Evolutionary conservation across 495 filamentous ascomycete genomes (phyloP), one percentile per base, ranked within the genome.

Genomic region (Corynascus novoguineensis): DNA sequence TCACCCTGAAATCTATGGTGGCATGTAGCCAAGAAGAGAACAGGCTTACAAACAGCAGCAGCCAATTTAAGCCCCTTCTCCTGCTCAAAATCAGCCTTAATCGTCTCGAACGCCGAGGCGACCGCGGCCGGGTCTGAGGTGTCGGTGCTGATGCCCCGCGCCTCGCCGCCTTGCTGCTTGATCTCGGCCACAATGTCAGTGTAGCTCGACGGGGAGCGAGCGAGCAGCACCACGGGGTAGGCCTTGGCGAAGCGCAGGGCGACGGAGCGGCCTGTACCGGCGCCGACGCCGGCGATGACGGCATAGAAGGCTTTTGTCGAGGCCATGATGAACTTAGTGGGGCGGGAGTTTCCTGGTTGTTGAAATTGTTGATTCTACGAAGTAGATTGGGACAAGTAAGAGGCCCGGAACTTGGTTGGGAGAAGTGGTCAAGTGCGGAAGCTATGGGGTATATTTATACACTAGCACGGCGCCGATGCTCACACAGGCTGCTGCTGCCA

Each of bases 161-260:
- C 91, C 49, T 83, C 78, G 15, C 89, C 88, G 48, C 88, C 86
- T 22, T 67, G 69, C 25, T 72, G 63, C 60, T 86, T 85, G 71
- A 96, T 92, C 59, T 91, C 87, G 37, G 81, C 61, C 4, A 91
- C 86, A n/a, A 91, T 75, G 41, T 75, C 64, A 29, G 81, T 72
- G 71, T 84, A 90, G 69, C 76, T 90, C 15, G 78, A 70, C 0
- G 86, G 78, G 27, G 80, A 86, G 34, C 90, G 84, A 25, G 89
- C 82, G 5, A 95, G 77, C 12, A 93, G 74, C 11, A 87, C 83
- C 15, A 95, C 86, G 0, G 87, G 83, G 72, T 95, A 96, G 17
- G 78, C 55, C 66, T 83, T 66, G 54, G 85, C 81, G 72, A 93
- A 93, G 57, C 76, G 79, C 35, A 82, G 74, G 41, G 89, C 88